Base-by-base conservation (phyloP, 768 basidiomycete species). In the Agaricus bisporus region DNA sequence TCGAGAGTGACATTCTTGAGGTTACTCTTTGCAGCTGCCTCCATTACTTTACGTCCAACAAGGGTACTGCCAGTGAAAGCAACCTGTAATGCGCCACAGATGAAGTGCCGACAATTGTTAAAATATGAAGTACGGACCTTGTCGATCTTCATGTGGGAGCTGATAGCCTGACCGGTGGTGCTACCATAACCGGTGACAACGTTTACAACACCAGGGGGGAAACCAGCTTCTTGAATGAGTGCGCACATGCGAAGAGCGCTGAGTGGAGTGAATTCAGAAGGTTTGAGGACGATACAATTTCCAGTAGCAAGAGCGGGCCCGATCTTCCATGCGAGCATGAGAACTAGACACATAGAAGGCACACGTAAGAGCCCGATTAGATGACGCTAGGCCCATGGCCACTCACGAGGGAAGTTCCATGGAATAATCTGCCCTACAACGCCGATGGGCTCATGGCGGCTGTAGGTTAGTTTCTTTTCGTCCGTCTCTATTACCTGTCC, bases 11-110 rank as follows among this genome's bases (percentile, higher is more conserved):
- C 84, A 54, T 80, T 80, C 73, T 95, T 97, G 61, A 97, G 65
- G 64, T 95, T 97, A 28, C 80, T 81, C 66, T 83, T 81, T 1
- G 89, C 81, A 2, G 92, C 79, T 3, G 88, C 86, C 60, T 89
- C 81, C 76, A 92, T 74, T 63, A 95, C 76, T 60, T 82, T 84
- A 10, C 90, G 79, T 8, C 94, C 93, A 20, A 85, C 81, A 38
- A 84, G 71, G 1, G 89, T 90, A 55, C 85, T 87, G 2, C 91
- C 92, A 0, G 93, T 95, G 73, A 95, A 95, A 0, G 91, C 86
- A 26, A 93, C 76, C 53, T 54, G 11, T 29, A 15, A 10, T 72
- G 87, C 88, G 56, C 80, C 8, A 39, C 5, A 6, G 5, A 39
- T 17, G 15, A 17, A n/a, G 38, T 77, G 59, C 69, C 11, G 59